Conservation (phyloP, 169 alveolate genomes). For the Eimeria maxima region DNA sequence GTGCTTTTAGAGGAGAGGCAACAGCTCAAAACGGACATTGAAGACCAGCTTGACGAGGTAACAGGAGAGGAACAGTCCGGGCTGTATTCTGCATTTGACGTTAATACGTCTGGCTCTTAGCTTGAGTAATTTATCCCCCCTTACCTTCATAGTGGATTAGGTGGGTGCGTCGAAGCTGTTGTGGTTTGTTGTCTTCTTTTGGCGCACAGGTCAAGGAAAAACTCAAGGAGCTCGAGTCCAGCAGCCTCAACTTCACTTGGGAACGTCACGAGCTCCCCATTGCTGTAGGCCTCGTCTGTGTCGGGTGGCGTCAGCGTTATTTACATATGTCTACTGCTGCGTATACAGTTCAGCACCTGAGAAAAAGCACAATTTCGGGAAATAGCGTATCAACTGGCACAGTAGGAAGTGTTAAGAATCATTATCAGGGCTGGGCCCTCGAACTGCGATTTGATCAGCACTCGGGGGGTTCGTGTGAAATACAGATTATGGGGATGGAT, state of each 20-base stretch:
- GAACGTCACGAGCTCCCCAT: conserved; percentile 74
- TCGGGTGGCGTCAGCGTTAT: background rate
- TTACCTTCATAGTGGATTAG: too few relatives aligned
- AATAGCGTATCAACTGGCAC: background rate
- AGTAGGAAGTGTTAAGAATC: background rate
- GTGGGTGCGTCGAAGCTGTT: too few relatives aligned
- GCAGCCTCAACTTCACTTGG: conserved; percentile 78
- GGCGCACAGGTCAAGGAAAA: conserved; percentile 60
- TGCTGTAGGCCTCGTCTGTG: conserved; percentile 12
- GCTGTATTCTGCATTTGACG: background rate
- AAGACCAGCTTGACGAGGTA: conserved; percentile 81
- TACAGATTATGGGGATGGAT: background rate
- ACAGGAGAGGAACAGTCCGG: background rate
- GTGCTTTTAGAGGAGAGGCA: conserved; percentile 82
- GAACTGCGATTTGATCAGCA: background rate
- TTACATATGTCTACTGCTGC: background rate
- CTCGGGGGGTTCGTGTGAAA: background rate
- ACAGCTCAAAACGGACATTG: conserved; percentile 73
- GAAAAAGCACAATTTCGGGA: background rate
- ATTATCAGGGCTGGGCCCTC: background rate
- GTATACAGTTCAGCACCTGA: background rate
- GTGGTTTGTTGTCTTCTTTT: background rate
- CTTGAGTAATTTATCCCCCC: too few relatives aligned
- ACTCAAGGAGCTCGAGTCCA: conserved; percentile 72
- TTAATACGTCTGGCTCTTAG: background rate